Conservation (phyloP, 768 basidiomycete genomes). For the Tylopilus balloui region DNA sequence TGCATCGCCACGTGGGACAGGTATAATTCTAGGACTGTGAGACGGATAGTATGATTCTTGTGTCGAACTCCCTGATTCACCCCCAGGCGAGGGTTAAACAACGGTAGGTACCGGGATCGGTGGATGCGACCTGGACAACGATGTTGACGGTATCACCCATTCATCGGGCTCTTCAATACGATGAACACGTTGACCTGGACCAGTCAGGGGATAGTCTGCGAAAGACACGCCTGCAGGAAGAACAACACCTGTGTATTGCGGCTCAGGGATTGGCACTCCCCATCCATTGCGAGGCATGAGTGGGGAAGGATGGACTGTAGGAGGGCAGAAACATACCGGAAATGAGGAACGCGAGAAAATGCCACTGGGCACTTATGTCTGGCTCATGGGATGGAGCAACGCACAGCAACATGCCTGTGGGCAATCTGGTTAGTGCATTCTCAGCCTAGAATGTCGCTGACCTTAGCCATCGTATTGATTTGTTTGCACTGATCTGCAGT, state of each 20-base stretch:
- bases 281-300: too few species aligned
- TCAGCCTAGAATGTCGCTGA: too few species aligned
- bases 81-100: constrained; percentile 12
- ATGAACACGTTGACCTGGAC: constrained; percentile 7
- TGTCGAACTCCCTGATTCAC: constrained; percentile 22
- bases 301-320: too few species aligned
- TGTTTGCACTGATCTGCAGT: too few species aligned
- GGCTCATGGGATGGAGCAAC: constrained; percentile 43
- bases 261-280: constrained; percentile 24
- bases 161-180: constrained; percentile 15
- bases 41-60: constrained; percentile 19
- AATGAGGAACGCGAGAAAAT: constrained; percentile 80
- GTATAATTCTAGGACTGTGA: constrained; percentile 11
- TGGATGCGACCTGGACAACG: constrained; percentile 11
- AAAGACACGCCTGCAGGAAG: constrained; percentile 31
- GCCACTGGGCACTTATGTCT: constrained; percentile 67
- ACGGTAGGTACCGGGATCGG: constrained; percentile 20
- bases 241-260: constrained; percentile 25
- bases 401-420: constrained; percentile 56
- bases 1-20: constrained; percentile 9
- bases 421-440: constrained; percentile 8
- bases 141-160: constrained; percentile 20
- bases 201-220: constrained; percentile 1
- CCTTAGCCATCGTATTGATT: too few species aligned
- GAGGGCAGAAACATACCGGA: constrained; percentile 44